Conservation (phyloP, 345 rosid species). For the Eucalyptus virginea region DNA sequence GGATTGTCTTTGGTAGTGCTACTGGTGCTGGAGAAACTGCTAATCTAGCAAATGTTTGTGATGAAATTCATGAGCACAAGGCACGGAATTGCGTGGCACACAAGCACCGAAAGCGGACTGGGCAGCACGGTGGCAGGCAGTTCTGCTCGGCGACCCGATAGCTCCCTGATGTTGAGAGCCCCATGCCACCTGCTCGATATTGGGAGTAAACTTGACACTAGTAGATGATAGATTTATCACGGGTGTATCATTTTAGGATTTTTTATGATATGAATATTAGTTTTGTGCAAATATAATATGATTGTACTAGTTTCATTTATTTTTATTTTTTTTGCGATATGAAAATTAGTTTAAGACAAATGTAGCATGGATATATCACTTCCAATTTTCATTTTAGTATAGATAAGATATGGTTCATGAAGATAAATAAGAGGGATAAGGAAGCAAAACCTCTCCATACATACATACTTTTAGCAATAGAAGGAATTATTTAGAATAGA, state of each 20-base stretch:
- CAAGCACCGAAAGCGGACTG: background rate
- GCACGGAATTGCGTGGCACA: background rate
- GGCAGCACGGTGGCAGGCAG: background rate
- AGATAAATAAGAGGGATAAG: background rate
- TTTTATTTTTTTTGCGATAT: accelerated
- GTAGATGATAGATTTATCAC: accelerated
- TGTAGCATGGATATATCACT: accelerated
- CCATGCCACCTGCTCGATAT: accelerated
- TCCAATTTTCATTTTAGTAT: background rate
- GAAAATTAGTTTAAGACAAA: accelerated
- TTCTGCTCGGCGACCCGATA: background rate
- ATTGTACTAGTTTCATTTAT: background rate
- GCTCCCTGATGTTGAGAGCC: background rate
- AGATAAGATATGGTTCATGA: accelerated
- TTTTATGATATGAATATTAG: accelerated
- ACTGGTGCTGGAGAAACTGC: conserved; percentile 85
- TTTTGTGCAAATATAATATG: accelerated
- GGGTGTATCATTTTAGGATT: accelerated
- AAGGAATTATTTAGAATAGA: background rate
- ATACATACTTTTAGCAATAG: background rate
- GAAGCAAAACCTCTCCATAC: background rate
- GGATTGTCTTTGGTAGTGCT: conserved; percentile 56
- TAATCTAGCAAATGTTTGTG: conserved; percentile 63
- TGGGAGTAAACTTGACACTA: background rate
- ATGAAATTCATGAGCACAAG: background rate